These are phyloP conservation scores for Serendipita vermifera DNA, from an alignment of 768 basidiomycete species.

Conservation along the genomic window DNA sequence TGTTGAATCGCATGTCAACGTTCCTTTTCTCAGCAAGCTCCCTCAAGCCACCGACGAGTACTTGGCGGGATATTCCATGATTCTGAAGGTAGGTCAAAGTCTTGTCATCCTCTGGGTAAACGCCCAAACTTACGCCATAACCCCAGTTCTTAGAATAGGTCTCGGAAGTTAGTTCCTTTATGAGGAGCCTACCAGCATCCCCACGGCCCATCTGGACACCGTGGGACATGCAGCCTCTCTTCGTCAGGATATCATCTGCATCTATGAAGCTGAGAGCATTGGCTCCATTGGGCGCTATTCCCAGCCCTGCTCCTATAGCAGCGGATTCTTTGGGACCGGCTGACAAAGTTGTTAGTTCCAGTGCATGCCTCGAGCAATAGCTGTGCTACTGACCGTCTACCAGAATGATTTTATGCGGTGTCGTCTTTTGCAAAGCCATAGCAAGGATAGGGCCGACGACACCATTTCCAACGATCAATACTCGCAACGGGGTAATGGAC, in stretches of 20 bases:
- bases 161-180: not conserved
- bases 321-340: no score
- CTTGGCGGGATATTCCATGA: not conserved
- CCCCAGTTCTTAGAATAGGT: not conserved
- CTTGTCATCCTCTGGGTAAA: no score
- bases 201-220: not conserved
- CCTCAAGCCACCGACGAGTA: not conserved
- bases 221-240: not conserved
- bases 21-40: not conserved
- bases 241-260: not conserved
- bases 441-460: not conserved
- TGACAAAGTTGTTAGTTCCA: no score
- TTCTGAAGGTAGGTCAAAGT: no score
- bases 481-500: not conserved
- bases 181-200: not conserved
- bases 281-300: not conserved
- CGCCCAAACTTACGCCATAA: not conserved
- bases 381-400: not conserved
- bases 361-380: no score
- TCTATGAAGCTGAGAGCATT: not conserved
- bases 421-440: not conserved
- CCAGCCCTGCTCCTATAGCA: not conserved
- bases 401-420: not conserved
- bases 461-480: not conserved
- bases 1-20: not conserved